phyloP scores from a whole-genome alignment of 805 yeast species.

The Ogataea methanolica region DNA sequence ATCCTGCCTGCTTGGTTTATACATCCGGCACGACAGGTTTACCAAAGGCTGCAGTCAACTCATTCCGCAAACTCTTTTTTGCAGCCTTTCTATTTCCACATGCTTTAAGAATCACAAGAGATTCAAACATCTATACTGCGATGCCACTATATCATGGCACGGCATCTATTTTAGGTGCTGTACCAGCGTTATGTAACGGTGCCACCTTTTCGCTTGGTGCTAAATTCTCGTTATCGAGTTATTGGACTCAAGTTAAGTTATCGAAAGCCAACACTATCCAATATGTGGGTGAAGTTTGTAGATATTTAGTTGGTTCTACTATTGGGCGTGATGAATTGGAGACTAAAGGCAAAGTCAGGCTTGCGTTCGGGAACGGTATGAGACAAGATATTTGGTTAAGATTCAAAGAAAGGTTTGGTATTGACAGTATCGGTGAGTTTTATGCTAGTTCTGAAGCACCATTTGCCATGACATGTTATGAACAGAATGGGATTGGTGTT shows the following conservation, averaged over 20 bases:
- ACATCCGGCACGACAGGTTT: constrained; percentile 95
- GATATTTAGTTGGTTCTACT: constrained; percentile 68
- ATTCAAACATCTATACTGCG: constrained; percentile 70
- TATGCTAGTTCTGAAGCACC: constrained; percentile 95
- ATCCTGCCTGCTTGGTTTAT: constrained; percentile 70
- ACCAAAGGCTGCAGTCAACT: constrained; percentile 90
- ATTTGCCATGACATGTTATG: constrained; percentile 76
- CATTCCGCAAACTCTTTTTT: constrained; percentile 79
- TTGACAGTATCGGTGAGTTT: constrained; percentile 78
- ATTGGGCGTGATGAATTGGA: constrained; percentile 19
- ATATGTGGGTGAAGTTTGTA: constrained; percentile 92
- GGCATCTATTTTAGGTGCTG: constrained; percentile 80
- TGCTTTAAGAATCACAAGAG: constrained; percentile 52
- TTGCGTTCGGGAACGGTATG: constrained; percentile 89
- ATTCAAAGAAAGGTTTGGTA: constrained; percentile 72
- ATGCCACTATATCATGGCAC: constrained; percentile 97
- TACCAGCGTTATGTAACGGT: constrained; percentile 57
- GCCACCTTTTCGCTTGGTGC: constrained; percentile 74
- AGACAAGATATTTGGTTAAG: constrained; percentile 84
- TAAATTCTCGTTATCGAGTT: constrained; percentile 76
- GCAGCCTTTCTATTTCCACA: constrained; percentile 69
- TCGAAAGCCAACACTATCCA: constrained; percentile 76
- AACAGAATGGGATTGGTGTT: constrained; percentile 54
- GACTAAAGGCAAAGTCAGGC: constrained; percentile 36
- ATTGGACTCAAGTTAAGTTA: constrained; percentile 84